phyloP scores from a whole-genome alignment of 1,284 basidiomycete species.

The Ceratorhiza oryzae-sativae region DNA sequence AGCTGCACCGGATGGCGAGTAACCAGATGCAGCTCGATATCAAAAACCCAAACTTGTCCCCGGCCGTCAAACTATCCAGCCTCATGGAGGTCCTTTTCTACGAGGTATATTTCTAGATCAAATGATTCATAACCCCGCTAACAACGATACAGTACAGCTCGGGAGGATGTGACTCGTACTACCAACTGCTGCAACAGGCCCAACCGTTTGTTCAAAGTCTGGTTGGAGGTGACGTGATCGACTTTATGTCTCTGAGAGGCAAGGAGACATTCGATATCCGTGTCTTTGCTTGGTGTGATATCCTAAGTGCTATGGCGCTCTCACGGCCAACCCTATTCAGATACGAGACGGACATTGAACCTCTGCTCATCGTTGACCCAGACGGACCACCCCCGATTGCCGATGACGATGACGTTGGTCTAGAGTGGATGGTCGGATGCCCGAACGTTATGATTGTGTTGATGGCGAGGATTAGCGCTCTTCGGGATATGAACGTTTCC shows the following conservation, averaged over 20 bases:
- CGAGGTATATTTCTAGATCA: conserved; percentile 4
- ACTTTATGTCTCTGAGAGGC: conserved; percentile 35
- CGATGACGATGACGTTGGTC: conserved; percentile 32
- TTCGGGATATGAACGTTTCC: conserved; percentile 21
- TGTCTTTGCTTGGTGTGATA: conserved; percentile 36
- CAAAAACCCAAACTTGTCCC: conserved; percentile 20
- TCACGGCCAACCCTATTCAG: conserved; percentile 28
- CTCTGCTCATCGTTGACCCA: conserved; percentile 16
- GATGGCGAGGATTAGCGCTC: conserved; percentile 32
- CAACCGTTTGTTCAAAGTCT: conserved; percentile 26
- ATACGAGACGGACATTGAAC: conserved; percentile 37
- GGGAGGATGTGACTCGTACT: conserved; percentile 32
- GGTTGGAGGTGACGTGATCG: conserved; percentile 22
- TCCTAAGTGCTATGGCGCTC: conserved; percentile 36
- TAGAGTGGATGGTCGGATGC: conserved; percentile 37
- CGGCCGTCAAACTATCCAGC: conserved; percentile 18
- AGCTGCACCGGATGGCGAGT: conserved; percentile 17
- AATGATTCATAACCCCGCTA: background rate
- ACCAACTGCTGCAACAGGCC: conserved; percentile 24
- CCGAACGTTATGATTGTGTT: conserved; percentile 35
- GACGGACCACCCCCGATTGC: conserved; percentile 12
- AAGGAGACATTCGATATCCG: conserved; percentile 37
- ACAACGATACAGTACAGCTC: conserved; percentile 32
- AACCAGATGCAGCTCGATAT: conserved; percentile 25
- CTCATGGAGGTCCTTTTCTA: conserved; percentile 37